Conservation (phyloP, 441 rosid genomes). For the Melastoma candidum region DNA sequence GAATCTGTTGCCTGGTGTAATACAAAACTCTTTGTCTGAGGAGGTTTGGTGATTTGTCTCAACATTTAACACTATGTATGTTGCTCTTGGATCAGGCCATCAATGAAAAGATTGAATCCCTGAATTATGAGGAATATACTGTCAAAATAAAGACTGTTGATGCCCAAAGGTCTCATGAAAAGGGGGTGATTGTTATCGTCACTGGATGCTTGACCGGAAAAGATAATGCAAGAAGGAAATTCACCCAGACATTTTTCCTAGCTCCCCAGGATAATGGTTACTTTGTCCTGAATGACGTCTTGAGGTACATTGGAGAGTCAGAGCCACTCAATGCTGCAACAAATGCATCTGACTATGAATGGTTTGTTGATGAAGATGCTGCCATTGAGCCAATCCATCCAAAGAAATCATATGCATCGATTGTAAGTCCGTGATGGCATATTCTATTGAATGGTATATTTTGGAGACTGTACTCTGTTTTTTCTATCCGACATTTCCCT, state of each 20-base stretch:
- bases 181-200: conserved; percentile 52
- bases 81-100: conserved; percentile 39
- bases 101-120: conserved; percentile 45
- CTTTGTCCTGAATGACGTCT: conserved; percentile 54
- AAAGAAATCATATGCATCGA: conserved; percentile 65
- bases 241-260: conserved; percentile 60
- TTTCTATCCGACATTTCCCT: background rate
- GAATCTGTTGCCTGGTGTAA: too few species aligned
- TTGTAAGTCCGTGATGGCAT: conserved; percentile 31
- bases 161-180: conserved; percentile 44
- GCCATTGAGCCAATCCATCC: conserved; percentile 24
- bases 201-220: conserved; percentile 54
- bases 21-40: too few species aligned
- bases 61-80: background rate
- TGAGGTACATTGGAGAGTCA: conserved; percentile 41
- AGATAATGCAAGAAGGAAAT: conserved; percentile 47
- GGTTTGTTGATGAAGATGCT: conserved; percentile 24
- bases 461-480: conserved; percentile 8
- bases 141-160: conserved; percentile 61
- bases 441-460: conserved; percentile 3
- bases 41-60: background rate
- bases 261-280: conserved; percentile 63
- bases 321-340: conserved; percentile 18
- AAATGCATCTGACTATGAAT: conserved; percentile 22
- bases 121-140: conserved; percentile 39